A percentile compares a stretch with the other conserved stretches of the same genome.
Conservation (phyloP, 1,139 yeast species). For the Hemisphaericaspora lyxosophila region DNA sequence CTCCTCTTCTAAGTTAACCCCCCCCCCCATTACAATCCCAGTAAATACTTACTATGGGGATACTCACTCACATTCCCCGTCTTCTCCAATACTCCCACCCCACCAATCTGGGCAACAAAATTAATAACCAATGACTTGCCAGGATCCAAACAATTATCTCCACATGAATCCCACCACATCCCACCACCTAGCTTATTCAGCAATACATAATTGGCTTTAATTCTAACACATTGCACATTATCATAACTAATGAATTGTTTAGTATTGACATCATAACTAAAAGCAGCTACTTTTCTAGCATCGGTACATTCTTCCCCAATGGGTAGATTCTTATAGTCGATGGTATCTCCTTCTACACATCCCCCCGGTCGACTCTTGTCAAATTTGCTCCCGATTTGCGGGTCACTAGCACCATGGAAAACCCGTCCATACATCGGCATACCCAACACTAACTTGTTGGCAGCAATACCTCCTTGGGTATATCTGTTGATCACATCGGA, state of each 20-base stretch:
- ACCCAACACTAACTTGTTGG: slow-evolving; percentile 68
- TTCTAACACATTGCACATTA: slow-evolving; percentile 48
- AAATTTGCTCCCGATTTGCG: slow-evolving; percentile 44
- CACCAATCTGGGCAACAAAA: slow-evolving; percentile 46
- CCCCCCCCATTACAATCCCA: slow-evolving; percentile 4
- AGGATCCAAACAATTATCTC: slow-evolving; percentile 49
- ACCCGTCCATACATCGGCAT: slow-evolving; percentile 87
- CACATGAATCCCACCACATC: slow-evolving; percentile 94
- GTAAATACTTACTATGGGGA: slow-evolving; percentile 20
- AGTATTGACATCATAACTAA: slow-evolving; percentile 42
- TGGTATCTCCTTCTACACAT: slow-evolving; percentile 43
- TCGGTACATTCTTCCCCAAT: slow-evolving; percentile 51
- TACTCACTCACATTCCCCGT: slow-evolving; percentile 17
- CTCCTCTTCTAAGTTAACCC: background rate
- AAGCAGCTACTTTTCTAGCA: slow-evolving; percentile 53
- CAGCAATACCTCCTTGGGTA: slow-evolving; percentile 38
- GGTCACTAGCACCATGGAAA: slow-evolving; percentile 43
- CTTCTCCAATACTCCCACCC: slow-evolving; percentile 20
- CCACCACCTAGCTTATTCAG: slow-evolving; percentile 68
- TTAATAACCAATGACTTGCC: slow-evolving; percentile 37
- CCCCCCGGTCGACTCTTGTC: slow-evolving; percentile 15
- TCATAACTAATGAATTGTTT: slow-evolving; percentile 64
- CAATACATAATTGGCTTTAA: slow-evolving; percentile 61
- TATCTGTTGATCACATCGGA: slow-evolving; percentile 52
- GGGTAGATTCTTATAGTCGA: slow-evolving; percentile 58